A percentile compares a stretch with the other conserved stretches of the same genome.
phyloP scores from a whole-genome alignment of 441 rosid genomes.

The Theobroma grandiflorum region DNA sequence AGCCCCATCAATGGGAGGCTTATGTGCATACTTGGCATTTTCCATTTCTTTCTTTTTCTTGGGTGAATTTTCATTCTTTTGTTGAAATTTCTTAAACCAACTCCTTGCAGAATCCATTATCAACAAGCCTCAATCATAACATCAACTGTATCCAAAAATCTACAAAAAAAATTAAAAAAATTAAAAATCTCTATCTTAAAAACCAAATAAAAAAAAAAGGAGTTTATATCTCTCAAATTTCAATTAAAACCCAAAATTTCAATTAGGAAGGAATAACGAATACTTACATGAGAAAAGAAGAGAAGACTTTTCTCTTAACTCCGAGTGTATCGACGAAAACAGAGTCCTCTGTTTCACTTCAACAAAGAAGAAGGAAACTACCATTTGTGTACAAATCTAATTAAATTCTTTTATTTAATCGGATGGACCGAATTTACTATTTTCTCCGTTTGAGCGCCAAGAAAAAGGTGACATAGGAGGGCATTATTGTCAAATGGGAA shows the following conservation, averaged over 20 bases:
- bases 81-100: constrained; percentile 52
- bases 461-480: neutral
- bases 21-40: constrained; percentile 37
- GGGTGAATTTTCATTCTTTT: constrained; percentile 42
- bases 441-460: neutral
- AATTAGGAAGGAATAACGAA: neutral
- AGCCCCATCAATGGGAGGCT: constrained; percentile 45
- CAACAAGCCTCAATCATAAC: constrained; percentile 12
- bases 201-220: too few species aligned
- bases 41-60: constrained; percentile 44
- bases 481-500: neutral
- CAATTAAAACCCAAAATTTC: neutral
- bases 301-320: neutral
- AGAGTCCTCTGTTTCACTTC: constrained; percentile 18
- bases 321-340: neutral
- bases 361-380: neutral
- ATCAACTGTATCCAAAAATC: constrained; percentile 3
- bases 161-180: neutral
- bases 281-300: neutral
- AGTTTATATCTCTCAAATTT: neutral
- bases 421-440: neutral
- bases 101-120: constrained; percentile 52
- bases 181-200: neutral
- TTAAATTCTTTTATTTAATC: neutral
- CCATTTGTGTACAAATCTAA: neutral